phyloP scores from a whole-genome alignment of 106 monocot species.

The Dendrobium chrysotoxum region DNA sequence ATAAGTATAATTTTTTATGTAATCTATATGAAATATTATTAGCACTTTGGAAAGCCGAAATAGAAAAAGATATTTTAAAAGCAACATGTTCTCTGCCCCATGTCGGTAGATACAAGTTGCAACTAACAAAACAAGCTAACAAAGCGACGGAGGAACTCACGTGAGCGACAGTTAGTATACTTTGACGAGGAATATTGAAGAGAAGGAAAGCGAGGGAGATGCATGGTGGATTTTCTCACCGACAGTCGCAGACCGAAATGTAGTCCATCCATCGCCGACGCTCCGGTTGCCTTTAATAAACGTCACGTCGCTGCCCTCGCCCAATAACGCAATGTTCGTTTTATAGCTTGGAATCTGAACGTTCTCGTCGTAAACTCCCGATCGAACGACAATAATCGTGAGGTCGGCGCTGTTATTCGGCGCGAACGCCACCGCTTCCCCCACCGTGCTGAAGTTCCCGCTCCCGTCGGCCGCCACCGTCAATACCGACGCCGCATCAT shows the following conservation, averaged over 20 bases:
- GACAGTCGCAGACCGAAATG: conserved; percentile 78
- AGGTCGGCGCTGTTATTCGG: conserved; percentile 46
- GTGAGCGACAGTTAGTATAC: background rate
- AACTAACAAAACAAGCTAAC: too few relatives aligned
- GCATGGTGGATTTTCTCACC: conserved; percentile 31
- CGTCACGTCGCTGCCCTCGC: conserved; percentile 58
- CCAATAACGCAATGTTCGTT: conserved; percentile 65
- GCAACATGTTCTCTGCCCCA: too few relatives aligned
- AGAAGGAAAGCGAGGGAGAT: background rate
- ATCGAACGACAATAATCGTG: conserved; percentile 37
- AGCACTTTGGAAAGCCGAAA: too few relatives aligned
- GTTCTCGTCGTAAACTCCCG: conserved; percentile 69
- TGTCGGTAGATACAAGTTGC: too few relatives aligned
- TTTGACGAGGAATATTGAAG: background rate
- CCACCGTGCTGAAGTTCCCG: conserved; percentile 56
- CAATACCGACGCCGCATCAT: conserved; percentile 19
- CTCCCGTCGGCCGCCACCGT: conserved; percentile 73
- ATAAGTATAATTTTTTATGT: too few relatives aligned
- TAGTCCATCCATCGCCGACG: conserved; percentile 69
- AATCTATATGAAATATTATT: too few relatives aligned
- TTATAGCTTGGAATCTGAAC: conserved; percentile 52
- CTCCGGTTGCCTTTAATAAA: conserved; percentile 62
- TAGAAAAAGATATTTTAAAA: too few relatives aligned
- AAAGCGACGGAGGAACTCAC: too few relatives aligned
- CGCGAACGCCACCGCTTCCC: conserved; percentile 52